A percentile compares a stretch with the other conserved stretches of the same genome.
Conservation (phyloP, 2,329 filamentous ascomycete genomes). For the Botrytis squamosa region DNA sequence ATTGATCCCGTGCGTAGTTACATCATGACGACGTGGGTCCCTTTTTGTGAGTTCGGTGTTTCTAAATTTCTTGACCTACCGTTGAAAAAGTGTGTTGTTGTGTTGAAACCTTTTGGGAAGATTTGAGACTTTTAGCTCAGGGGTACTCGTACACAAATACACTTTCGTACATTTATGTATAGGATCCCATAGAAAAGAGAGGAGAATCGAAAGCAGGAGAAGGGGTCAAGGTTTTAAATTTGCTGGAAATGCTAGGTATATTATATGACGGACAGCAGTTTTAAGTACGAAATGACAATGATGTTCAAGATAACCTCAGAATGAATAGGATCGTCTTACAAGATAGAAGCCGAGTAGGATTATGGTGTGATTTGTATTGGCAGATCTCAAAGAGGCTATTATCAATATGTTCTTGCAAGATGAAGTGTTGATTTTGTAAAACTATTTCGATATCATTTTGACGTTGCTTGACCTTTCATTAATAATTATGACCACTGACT, state of each 20-base stretch:
- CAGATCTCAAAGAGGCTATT: not conserved
- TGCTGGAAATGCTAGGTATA: not conserved
- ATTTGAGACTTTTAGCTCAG: slow-evolving; percentile 9
- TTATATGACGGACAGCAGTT: slow-evolving; percentile 14
- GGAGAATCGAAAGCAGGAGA: not conserved
- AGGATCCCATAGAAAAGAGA: not conserved
- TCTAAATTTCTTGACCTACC: not conserved
- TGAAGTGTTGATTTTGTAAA: not conserved
- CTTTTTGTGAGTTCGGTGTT: slow-evolving; percentile 2
- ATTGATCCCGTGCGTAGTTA: slow-evolving; percentile 13
- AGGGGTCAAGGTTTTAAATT: slow-evolving; percentile 15
- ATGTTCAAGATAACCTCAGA: not conserved
- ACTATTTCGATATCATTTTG: not conserved
- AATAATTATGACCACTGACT: not conserved
- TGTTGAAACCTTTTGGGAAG: not conserved
- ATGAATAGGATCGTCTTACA: not conserved
- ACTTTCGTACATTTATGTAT: not conserved
- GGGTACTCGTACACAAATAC: slow-evolving; percentile 9
- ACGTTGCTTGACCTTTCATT: not conserved
- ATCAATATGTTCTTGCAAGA: not conserved
- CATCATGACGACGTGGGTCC: slow-evolving; percentile 14
- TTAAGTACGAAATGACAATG: not conserved
- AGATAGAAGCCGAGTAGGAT: not conserved
- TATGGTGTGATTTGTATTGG: not conserved
- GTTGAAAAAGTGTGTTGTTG: not conserved